Base-by-base conservation (phyloP, 2,329 filamentous ascomycete genomes). In the Sporothrix protearum region DNA sequence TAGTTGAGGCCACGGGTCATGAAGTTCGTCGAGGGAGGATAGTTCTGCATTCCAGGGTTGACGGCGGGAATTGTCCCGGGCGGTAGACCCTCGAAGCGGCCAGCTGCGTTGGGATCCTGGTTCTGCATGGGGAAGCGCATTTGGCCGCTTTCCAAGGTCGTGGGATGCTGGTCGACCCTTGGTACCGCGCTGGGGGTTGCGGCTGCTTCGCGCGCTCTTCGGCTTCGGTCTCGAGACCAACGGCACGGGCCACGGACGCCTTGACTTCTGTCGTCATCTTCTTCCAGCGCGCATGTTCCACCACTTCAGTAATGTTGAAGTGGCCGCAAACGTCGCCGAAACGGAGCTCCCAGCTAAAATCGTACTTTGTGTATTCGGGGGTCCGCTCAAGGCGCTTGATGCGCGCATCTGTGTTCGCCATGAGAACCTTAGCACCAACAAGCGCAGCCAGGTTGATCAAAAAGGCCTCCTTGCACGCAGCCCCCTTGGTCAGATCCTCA, bases 401-500 rank as follows among this genome's bases (percentile, higher is more conserved):
- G 70, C 80, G 80, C 61, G 81, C 77, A 28, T 80, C 80, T 25
- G 80, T 77, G 6, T 79, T 79, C 14, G 81, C 80, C 79, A 86
- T 83, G 66, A 89, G 80, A 36, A 85, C 78, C 66, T 80, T 83
- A 3, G 85, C 85, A 9, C 88, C 88, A 0, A 84, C 84, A 12
- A 90, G 80, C 4, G 86, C 86, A 0, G 87, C 83, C 6, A 89
- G 77, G 76, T 89, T 89, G 74, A 88, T 85, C 14, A 90, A 79
- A 74, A 90, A 89, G 0, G 83, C 82, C 76, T 89, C 84, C 5
- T 85, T 83, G 12, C 82, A 85, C 0, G 81, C 78, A 0, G 87
- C 85, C 59, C 84, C 82, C 51, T 81, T 82, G 73, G 84, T 82
- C 73, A 76, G 82, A 69, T 84, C 84, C 70, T 85, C 83, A 30